These are phyloP conservation scores for Boletus tylopilopsis DNA, from an alignment of 768 basidiomycete genomes.

Conservation along the genomic window DNA sequence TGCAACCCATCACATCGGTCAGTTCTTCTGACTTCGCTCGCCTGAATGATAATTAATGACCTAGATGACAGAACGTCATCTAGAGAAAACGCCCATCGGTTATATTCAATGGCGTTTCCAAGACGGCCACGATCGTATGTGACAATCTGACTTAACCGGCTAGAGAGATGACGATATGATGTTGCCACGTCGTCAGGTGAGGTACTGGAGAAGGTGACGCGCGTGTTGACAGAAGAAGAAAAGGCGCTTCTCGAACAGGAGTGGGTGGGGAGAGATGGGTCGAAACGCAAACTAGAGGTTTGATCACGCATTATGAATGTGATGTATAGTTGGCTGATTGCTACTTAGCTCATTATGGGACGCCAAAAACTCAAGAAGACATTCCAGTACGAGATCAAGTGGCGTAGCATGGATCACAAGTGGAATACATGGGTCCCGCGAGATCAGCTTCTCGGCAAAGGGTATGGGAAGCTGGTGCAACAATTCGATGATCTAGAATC, in stretches of 20 bases:
- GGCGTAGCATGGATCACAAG: constrained; percentile 78
- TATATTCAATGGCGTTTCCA: constrained; percentile 99
- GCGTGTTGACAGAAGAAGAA: constrained; percentile 87
- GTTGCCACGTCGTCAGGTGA: constrained; percentile 53
- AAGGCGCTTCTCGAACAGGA: constrained; percentile 73
- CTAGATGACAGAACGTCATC: constrained; percentile 64
- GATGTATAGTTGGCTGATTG: constrained; percentile 14
- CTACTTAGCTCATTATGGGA: constrained; percentile 73
- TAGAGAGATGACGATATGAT: constrained; percentile 6
- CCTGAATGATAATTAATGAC: constrained; percentile 23
- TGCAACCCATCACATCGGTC: constrained; percentile 93
- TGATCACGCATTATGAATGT: constrained; percentile 20
- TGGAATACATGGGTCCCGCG: constrained; percentile 92
- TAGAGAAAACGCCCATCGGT: constrained; percentile 94
- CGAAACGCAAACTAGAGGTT: constrained; percentile 88
- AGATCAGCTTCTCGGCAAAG: constrained; percentile 80
- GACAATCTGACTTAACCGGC: constrained; percentile 11
- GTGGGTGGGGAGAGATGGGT: constrained; percentile 89
- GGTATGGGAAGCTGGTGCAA: constrained; percentile 84
- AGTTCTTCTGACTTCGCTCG: constrained; percentile 17
- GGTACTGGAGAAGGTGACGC: constrained; percentile 85
- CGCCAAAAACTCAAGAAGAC: constrained; percentile 97
- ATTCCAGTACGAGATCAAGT: constrained; percentile 90
- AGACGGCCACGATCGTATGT: constrained; percentile 92
- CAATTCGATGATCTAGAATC: constrained; percentile 97